Percentiles rank a stretch among this genome's conserved stretches.
These are phyloP conservation scores for Puccinia triticina DNA, from an alignment of 1,284 basidiomycete genomes.

Conservation along the genomic window DNA sequence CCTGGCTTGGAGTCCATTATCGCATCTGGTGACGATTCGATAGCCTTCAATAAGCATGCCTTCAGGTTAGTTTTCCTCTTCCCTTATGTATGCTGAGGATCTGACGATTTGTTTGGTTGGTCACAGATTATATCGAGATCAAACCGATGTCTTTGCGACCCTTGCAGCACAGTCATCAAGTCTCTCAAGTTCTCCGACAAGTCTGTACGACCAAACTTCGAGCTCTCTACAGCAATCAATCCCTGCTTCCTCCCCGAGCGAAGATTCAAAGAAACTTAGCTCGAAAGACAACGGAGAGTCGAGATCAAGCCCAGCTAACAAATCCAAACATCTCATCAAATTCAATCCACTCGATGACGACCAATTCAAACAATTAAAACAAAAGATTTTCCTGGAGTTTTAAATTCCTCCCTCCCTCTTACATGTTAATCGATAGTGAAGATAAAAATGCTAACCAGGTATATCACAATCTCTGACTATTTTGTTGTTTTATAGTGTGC, in stretches of 20 bases:
- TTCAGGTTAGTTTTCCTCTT: slow-evolving; percentile 27
- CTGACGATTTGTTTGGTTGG: not conserved
- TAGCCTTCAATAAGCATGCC: slow-evolving; percentile 40
- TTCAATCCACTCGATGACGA: slow-evolving; percentile 29
- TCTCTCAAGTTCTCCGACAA: slow-evolving; percentile 39
- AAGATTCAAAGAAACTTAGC: not conserved
- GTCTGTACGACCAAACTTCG: slow-evolving; percentile 31
- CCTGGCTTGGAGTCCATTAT: slow-evolving; percentile 45
- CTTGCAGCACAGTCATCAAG: slow-evolving; percentile 49
- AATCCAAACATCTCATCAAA: slow-evolving; percentile 24
- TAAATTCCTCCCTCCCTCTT: not conserved
- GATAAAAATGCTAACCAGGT: too few species aligned
- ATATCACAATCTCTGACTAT: too few species aligned
- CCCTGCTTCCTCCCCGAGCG: not conserved
- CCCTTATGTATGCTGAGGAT: not conserved
- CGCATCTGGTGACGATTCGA: slow-evolving; percentile 26
- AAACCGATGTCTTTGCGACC: slow-evolving; percentile 47
- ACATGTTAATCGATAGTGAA: not conserved
- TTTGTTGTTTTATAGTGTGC: too few species aligned
- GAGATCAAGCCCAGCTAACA: not conserved
- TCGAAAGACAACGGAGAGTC: not conserved
- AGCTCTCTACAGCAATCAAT: not conserved
- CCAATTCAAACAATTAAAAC: slow-evolving; percentile 31
- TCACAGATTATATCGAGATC: slow-evolving; percentile 44
- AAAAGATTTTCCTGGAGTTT: slow-evolving; percentile 31